Evolutionary conservation across 1,284 basidiomycete species (phyloP).

Genomic region (Boletellus sp.): DNA sequence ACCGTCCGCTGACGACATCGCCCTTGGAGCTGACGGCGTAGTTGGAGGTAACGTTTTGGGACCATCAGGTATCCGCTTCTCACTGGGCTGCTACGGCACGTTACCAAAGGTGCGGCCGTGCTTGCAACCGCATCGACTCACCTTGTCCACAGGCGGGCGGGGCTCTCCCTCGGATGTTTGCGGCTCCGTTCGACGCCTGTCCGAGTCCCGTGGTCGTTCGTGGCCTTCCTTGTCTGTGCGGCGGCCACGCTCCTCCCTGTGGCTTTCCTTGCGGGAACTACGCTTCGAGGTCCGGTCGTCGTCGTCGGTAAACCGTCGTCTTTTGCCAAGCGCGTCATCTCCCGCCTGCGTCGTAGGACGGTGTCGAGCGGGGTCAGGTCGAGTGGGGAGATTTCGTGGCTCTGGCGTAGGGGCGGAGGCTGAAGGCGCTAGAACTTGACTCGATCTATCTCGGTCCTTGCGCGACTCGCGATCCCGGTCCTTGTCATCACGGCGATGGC

Average conservation of each 20-base stretch:
- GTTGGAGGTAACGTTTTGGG: slow-evolving; percentile 53
- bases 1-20: slow-evolving; percentile 51
- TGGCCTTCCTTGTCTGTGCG: slow-evolving; percentile 68
- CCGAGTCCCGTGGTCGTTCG: slow-evolving; percentile 62
- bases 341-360: slow-evolving; percentile 39
- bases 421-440: slow-evolving; percentile 32
- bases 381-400: slow-evolving; percentile 51
- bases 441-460: slow-evolving; percentile 51
- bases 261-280: slow-evolving; percentile 67
- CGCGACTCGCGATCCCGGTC: slow-evolving; percentile 41
- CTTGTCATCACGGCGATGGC: slow-evolving; percentile 36
- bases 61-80: slow-evolving; percentile 57
- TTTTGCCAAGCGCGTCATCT: slow-evolving; percentile 64
- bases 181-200: slow-evolving; percentile 62
- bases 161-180: slow-evolving; percentile 47
- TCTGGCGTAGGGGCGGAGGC: slow-evolving; percentile 35
- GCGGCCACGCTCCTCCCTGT: slow-evolving; percentile 66
- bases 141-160: slow-evolving; percentile 58
- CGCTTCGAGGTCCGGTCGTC: slow-evolving; percentile 71
- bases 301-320: slow-evolving; percentile 58
- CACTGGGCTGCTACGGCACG: slow-evolving; percentile 37
- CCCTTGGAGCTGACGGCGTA: slow-evolving; percentile 68
- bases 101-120: slow-evolving; percentile 5
- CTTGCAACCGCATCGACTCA: slow-evolving; percentile 25
- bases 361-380: slow-evolving; percentile 58